A percentile compares a stretch with the other conserved stretches of the same genome.
Evolutionary conservation across 2,329 filamentous ascomycete species (phyloP).

Genomic region (Diatrype stigma): DNA sequence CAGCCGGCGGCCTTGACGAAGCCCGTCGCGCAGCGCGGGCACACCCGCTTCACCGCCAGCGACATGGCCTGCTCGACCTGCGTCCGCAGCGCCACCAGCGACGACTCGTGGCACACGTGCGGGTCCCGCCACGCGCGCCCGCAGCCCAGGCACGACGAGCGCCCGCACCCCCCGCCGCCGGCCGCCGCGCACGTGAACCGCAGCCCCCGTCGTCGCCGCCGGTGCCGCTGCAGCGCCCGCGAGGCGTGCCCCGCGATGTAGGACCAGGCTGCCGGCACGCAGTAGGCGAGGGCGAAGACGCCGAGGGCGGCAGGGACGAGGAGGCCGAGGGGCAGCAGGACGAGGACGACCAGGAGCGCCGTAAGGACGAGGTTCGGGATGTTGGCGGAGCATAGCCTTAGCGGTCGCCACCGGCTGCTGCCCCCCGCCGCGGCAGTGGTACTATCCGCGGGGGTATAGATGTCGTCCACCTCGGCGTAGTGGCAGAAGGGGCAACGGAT

Average conservation of each 20-base stretch:
- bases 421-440: no score
- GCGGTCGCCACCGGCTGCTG: no score
- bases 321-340: conserved; percentile 49
- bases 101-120: conserved; percentile 84
- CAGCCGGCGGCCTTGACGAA: conserved; percentile 94
- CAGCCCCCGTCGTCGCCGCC: conserved; percentile 62
- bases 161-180: conserved; percentile 69
- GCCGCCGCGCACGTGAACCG: conserved; percentile 39
- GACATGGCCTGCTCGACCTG: conserved; percentile 92
- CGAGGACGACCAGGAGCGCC: conserved; percentile 24
- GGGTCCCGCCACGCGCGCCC: conserved; percentile 73
- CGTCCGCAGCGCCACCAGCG: conserved; percentile 75
- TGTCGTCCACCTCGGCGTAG: conserved; percentile 83
- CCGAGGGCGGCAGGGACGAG: conserved; percentile 49
- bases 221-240: conserved; percentile 17
- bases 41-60: conserved; percentile 89
- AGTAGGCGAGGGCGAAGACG: conserved; percentile 39
- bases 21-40: conserved; percentile 82
- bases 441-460: conserved; percentile 56
- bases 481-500: conserved; percentile 85
- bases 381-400: conserved; percentile 53
- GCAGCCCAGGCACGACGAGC: conserved; percentile 68
- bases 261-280: conserved; percentile 37
- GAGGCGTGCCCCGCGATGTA: conserved; percentile 45
- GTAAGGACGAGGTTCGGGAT: conserved; percentile 37